Base-by-base conservation (phyloP, 352 stramenopile species). In the Globisporangium middletonii region DNA sequence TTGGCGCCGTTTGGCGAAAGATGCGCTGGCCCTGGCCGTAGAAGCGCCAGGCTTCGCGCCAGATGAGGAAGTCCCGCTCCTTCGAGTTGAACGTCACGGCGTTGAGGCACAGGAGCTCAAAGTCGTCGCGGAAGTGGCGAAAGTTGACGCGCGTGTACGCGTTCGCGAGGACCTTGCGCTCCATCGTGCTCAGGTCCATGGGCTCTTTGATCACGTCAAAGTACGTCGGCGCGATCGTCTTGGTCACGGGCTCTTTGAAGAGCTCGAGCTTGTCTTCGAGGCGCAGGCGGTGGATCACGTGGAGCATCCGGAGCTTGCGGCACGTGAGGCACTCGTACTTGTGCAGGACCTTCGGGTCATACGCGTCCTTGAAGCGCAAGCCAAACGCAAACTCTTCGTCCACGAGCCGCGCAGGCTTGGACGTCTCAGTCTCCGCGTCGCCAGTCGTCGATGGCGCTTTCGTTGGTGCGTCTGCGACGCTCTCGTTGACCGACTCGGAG, bases 61-160 rank as follows among this genome's bases (percentile, higher is more conserved):
- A 98, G 63, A 97, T 89, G 28, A 92, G 48, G 43, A 92, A 95
- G 19, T 95, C 80, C 8, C 81, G 81, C 49, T 94, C 86, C 37
- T 90, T 84, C 1, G 79, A 86, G 68, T 99, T 99, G 68, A 98
- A 99, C 30, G 91, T 97, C 8, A 98, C 77, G 0, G 95, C 95
- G 63, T 99, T 99, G 19, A 97, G 64, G 26, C 93, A 97, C 71
- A 99, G 94, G 7, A 98, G 71, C 68, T 98, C 96, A 59, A 98
- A 98, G 59, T 98, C 88, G 55, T 96, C 80, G 12, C 88, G 80
- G 59, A 98, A 86, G 49, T 74, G 73, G 13, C 77, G 74, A 49
- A 92, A 93, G 28, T 88, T 86, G 1, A 83, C 71, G 16, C 72
- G 62, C 49, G 83, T 81, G 64, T 97, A 92, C 23, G 78, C 63